Percentiles rank a stretch among this genome's conserved stretches.
These are phyloP conservation scores for Aureobasidium zeae DNA, from an alignment of 2,329 filamentous ascomycete species.

Conservation along the genomic window DNA sequence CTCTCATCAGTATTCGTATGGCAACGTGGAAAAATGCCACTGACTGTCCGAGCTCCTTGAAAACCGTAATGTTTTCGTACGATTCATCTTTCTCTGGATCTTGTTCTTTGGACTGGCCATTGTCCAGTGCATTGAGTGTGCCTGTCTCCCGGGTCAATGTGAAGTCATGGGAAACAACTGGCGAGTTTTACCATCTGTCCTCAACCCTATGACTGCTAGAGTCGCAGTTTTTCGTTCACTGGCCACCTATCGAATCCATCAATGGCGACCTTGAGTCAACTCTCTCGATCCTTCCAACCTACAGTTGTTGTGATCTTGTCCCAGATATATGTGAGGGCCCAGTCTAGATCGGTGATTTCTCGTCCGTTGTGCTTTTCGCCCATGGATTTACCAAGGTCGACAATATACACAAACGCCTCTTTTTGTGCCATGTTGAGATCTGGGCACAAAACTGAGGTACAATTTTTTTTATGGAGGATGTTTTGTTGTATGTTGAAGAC, in stretches of 20 bases:
- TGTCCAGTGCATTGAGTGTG: conserved; percentile 58
- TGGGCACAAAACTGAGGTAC: background rate
- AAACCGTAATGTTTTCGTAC: conserved; percentile 72
- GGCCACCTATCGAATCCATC: conserved; percentile 37
- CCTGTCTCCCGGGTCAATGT: conserved; percentile 29
- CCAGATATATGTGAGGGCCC: conserved; percentile 86
- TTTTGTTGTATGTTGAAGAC: conserved; percentile 4
- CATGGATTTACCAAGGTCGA: conserved; percentile 87
- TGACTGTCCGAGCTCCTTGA: conserved; percentile 56
- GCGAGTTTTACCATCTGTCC: conserved; percentile 53
- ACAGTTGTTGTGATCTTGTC: conserved; percentile 77
- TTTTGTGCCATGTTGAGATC: conserved; percentile 67
- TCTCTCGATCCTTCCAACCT: too few relatives aligned
- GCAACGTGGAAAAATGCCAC: background rate
- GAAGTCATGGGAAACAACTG: background rate
- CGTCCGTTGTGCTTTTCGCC: conserved; percentile 61
- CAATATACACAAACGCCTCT: conserved; percentile 82
- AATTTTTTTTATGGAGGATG: background rate
- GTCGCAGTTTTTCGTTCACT: conserved; percentile 65
- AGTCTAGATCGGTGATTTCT: conserved; percentile 72
- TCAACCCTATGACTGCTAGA: conserved; percentile 71
- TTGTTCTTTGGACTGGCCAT: too few relatives aligned
- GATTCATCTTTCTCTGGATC: conserved; percentile 46
- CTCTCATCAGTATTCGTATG: background rate
- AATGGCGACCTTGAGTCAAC: too few relatives aligned